Evolutionary conservation across 352 stramenopile species (phyloP), one percentile per base, ranked within the genome.

Genomic region (Pilasporangium apinafurcum): DNA sequence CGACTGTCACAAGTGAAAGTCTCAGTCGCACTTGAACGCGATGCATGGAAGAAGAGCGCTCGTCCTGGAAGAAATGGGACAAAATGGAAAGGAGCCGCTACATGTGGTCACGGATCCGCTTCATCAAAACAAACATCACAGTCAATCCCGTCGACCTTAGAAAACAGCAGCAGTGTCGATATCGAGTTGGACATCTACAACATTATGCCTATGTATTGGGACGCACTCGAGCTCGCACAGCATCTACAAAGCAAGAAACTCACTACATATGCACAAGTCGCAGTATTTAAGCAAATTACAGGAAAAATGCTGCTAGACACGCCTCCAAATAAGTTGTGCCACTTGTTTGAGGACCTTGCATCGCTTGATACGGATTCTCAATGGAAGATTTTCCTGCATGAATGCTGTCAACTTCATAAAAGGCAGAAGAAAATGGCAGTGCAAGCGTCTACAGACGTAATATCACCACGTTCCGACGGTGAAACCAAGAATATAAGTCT

Each of bases 221-320:
- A 86, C 20, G 48, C 65, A 4, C 47, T 86, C 3, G 73, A 86
- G 38, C 59, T 86, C 2, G 73, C 70, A 25, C 73, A 84, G 35
- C 68, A 72, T 43, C 38, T 86, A 5, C 65, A 83, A 41, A 45
- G 54, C 9, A 61, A 66, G 12, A 51, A 72, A 37, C 66, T 86
- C 16, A 59, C 51, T 8, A 56, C 37, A 27, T 83, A 65, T 38
- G 73, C 73, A 8, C 60, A 83, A 20, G 42, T 72, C 10, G 56
- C 83, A 14, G 60, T 86, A 22, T 58, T 52, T 31, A 63, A 84
- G 29, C 73, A 86, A 44, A 86, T 86, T 22, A 77, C 70, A 16
- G 70, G 73, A 9, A 79, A 77, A 42, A 37, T 60, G 33, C 53
- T 86, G 37, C 58, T 86, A 4, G 63, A 74, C 8, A 83, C 70